phyloP scores from a whole-genome alignment of 805 yeast species.

The Monosporozyma siamensis region DNA sequence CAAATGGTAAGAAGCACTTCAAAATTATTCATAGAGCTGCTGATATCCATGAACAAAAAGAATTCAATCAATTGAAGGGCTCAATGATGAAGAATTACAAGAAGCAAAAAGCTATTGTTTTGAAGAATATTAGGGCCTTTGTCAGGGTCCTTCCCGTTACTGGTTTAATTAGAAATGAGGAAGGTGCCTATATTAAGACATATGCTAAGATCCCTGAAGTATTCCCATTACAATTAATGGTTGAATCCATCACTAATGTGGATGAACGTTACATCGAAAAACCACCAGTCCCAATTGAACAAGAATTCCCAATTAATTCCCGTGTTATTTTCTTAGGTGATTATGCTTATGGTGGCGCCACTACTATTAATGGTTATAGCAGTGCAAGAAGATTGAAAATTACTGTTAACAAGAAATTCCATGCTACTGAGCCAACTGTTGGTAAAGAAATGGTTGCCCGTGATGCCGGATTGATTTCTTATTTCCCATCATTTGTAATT shows the following conservation, averaged over 20 bases:
- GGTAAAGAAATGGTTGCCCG: constrained; percentile 52
- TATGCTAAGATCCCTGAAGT: constrained; percentile 43
- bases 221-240: constrained; percentile 74
- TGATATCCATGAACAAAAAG: constrained; percentile 39
- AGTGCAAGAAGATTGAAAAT: constrained; percentile 37
- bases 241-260: constrained; percentile 59
- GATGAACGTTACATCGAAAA: constrained; percentile 68
- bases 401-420: constrained; percentile 43
- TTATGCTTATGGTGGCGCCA: constrained; percentile 78
- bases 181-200: constrained; percentile 75
- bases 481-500: constrained; percentile 57
- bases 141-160: constrained; percentile 66
- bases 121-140: constrained; percentile 46
- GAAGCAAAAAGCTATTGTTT: constrained; percentile 50
- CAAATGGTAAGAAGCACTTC: constrained; percentile 18
- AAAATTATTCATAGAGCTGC: constrained; percentile 30
- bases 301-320: constrained; percentile 70
- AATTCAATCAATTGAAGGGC: constrained; percentile 36
- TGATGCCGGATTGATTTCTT: constrained; percentile 49
- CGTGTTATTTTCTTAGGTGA: constrained; percentile 76
- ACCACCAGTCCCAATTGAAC: constrained; percentile 65
- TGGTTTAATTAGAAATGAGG: constrained; percentile 59
- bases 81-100: constrained; percentile 37
- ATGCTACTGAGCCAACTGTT: constrained; percentile 48
- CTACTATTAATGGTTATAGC: constrained; percentile 53